These are phyloP conservation scores for Bipolaris sorokiniana DNA, from an alignment of 2,329 filamentous ascomycete species.

Conservation along the genomic window DNA sequence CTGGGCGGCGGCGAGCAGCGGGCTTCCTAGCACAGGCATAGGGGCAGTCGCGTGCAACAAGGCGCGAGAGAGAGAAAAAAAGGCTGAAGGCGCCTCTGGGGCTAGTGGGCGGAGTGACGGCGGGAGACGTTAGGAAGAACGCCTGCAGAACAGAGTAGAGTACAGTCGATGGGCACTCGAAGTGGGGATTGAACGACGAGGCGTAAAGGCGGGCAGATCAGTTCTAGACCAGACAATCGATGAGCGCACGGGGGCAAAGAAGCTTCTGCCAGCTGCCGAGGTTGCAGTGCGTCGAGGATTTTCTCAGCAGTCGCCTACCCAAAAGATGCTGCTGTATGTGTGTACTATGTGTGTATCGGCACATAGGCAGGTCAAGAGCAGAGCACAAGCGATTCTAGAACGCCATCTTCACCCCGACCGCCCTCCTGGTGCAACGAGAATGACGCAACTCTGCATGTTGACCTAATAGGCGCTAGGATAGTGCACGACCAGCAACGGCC, in stretches of 20 bases:
- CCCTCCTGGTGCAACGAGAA: constrained; percentile 8
- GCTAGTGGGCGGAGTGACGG: constrained; percentile 8
- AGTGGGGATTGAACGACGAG: constrained; percentile 20
- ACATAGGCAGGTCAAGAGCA: constrained; percentile 5
- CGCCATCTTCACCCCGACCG: constrained; percentile 10
- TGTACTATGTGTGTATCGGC: neutral
- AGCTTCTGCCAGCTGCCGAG: neutral
- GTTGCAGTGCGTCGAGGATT: constrained; percentile 6
- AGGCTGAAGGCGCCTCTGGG: constrained; percentile 2
- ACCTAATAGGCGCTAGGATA: constrained; percentile 7
- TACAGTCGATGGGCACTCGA: constrained; percentile 12
- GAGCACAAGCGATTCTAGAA: constrained; percentile 23
- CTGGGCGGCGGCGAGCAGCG: constrained; percentile 5
- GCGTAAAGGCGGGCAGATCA: constrained; percentile 25
- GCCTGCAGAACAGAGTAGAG: constrained; percentile 6
- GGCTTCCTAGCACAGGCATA: constrained; percentile 4
- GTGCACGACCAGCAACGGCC: constrained; percentile 10
- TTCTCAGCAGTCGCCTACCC: neutral
- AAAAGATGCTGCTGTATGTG: neutral
- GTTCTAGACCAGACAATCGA: constrained; percentile 25
- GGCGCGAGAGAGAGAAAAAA: neutral
- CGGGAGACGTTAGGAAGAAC: constrained; percentile 1
- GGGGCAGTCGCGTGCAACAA: constrained; percentile 2
- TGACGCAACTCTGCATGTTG: constrained; percentile 21
- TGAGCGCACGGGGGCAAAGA: constrained; percentile 5